A percentile compares a stretch with the other conserved stretches of the same genome.
Conservation (phyloP, 192 early-diverging fungal genomes). For the Dimargaris cristalligena region DNA sequence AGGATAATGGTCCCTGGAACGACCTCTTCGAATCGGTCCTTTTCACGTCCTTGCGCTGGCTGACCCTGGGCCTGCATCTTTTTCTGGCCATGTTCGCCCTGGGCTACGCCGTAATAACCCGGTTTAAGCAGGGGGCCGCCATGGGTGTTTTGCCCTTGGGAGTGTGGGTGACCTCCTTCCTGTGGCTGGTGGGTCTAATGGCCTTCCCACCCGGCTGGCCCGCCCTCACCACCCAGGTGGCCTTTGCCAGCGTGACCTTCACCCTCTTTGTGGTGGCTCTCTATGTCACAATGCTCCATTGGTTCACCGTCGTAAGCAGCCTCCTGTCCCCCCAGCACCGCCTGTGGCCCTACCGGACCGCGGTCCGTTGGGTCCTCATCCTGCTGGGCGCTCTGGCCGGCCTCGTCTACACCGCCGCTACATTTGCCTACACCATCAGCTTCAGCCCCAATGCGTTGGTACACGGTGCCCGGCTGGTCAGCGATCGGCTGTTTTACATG, state of each 20-base stretch:
- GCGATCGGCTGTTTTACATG: background rate
- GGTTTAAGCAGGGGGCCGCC: background rate
- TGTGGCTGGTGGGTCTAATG: slow-evolving; percentile 1
- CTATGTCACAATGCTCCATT: background rate
- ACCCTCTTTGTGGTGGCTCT: background rate
- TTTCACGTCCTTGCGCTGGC: background rate
- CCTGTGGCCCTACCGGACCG: background rate
- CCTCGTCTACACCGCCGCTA: background rate
- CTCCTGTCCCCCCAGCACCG: background rate
- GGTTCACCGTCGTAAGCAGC: background rate
- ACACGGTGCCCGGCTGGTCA: background rate
- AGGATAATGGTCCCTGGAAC: slow-evolving; percentile 3
- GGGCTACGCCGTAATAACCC: background rate
- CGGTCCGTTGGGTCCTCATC: background rate
- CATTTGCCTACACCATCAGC: background rate
- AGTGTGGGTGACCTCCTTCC: background rate
- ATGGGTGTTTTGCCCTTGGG: background rate
- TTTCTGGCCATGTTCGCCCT: background rate
- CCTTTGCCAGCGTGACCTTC: background rate
- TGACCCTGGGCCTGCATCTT: background rate
- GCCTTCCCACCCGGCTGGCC: slow-evolving; percentile 1
- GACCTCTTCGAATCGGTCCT: background rate
- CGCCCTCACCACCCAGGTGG: background rate
- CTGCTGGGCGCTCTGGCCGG: background rate
- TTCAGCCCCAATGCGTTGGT: background rate